phyloP scores from a whole-genome alignment of 2,329 filamentous ascomycete species.

The Curvularia hawaiiensis region DNA sequence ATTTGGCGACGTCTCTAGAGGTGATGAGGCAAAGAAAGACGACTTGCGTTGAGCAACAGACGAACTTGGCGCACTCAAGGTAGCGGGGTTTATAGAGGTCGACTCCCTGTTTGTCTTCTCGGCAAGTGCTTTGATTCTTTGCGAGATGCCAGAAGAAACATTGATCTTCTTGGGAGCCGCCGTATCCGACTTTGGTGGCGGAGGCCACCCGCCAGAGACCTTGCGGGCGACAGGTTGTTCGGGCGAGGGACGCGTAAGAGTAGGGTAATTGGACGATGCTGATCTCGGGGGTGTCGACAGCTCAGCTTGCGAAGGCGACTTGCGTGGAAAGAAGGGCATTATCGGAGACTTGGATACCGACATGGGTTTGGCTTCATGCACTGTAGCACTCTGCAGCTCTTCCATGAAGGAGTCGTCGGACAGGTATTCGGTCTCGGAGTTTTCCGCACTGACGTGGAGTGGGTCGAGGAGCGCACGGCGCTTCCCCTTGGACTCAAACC shows the following conservation, averaged over 20 bases:
- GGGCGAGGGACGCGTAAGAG: constrained; percentile 32
- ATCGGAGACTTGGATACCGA: constrained; percentile 78
- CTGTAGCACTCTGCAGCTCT: constrained; percentile 79
- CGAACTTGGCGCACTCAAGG: constrained; percentile 33
- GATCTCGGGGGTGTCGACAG: constrained; percentile 35
- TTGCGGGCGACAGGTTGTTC: constrained; percentile 33
- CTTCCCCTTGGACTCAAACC: constrained; percentile 44
- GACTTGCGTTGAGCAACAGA: constrained; percentile 47
- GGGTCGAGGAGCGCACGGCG: constrained; percentile 49
- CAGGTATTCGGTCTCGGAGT: constrained; percentile 56
- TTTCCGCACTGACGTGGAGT: constrained; percentile 45
- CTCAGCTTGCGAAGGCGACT: constrained; percentile 29
- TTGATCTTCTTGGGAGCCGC: constrained; percentile 71
- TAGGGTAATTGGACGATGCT: constrained; percentile 46
- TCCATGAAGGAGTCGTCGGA: constrained; percentile 87
- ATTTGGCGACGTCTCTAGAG: constrained; percentile 36
- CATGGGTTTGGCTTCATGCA: constrained; percentile 83
- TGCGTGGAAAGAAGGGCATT: constrained; percentile 63
- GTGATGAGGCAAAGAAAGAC: constrained; percentile 45
- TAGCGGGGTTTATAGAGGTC: constrained; percentile 27
- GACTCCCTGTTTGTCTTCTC: constrained; percentile 67
- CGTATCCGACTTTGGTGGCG: constrained; percentile 33
- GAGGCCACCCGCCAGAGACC: constrained; percentile 41
- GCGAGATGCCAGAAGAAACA: constrained; percentile 88
- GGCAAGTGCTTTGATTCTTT: constrained; percentile 91